Base-by-base conservation (phyloP, 1,284 basidiomycete genomes). In the Blastosporella zonata region DNA sequence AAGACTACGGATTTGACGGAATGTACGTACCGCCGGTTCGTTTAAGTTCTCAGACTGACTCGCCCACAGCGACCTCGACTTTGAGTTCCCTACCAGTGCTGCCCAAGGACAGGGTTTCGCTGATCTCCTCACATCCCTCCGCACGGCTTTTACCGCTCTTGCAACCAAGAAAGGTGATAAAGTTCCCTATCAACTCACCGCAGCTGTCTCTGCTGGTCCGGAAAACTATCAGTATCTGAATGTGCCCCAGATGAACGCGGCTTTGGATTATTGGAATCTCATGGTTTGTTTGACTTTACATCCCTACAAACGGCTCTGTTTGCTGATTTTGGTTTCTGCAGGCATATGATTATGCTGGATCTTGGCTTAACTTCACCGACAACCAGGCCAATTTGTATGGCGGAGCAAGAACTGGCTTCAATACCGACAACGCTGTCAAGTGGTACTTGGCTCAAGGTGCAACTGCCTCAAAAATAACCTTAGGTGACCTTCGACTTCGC, bases 1-100 rank as follows among this genome's bases (percentile, higher is more conserved):
- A 93, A 61, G 84, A 96, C 65, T 89, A 92, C 52, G 93, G 91
- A 0, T 79, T 97, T 33, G 93, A 96, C 57, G 93, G 93, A 41
- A 77, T 31, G 29, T 31, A 13, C 29, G 29, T 13, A 31, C 12
- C 12, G 3, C 8, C 29, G n/a, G n/a, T n/a, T 31, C 29, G 8
- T 31, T 6, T 27, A 5, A 27, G 10, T 6, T 31, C 29, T 9
- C 12, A 3, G 6, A 13, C 37, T 49, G 20, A 50, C 20, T 7
- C n/a, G 12, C 29, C 7, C 38, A 1, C 33, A 82, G 82, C 56
- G 86, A 89, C 53, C 63, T 89, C 39, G 85, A 90, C 62, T 87
- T 79, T 66, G 81, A 84, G 67, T 87, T 79, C 56, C 80, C 83
- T 1, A 57, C 72, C 25, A 75, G 62, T 50, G 60, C 71, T 4